These are phyloP conservation scores for Geum urbanum DNA, from an alignment of 306 rosid genomes.

Conservation along the genomic window DNA sequence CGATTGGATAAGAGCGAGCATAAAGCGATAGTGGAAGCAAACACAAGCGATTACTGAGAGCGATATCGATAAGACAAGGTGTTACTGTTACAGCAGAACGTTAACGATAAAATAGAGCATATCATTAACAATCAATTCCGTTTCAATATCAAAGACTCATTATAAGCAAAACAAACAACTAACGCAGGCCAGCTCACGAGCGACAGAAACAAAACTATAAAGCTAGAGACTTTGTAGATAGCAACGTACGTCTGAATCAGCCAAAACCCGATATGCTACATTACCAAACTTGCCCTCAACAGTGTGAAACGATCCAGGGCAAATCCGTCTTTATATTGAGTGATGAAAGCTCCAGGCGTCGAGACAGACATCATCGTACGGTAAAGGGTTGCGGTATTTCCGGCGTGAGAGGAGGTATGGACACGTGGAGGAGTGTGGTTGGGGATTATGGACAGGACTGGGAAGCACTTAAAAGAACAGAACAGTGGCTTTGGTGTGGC, in stretches of 20 bases:
- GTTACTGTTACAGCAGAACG: too few relatives aligned
- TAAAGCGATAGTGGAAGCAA: too few relatives aligned
- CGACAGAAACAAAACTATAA: not conserved
- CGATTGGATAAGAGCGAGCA: too few relatives aligned
- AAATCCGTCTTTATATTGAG: not conserved
- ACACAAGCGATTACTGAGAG: too few relatives aligned
- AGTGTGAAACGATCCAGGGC: not conserved
- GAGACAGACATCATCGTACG: not conserved
- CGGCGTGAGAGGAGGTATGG: not conserved
- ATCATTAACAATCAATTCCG: too few relatives aligned
- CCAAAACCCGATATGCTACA: not conserved
- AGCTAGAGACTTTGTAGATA: conserved; percentile 6
- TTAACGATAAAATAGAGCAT: too few relatives aligned
- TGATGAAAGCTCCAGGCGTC: not conserved
- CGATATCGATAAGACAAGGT: too few relatives aligned
- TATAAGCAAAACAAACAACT: too few relatives aligned
- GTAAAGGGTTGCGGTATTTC: not conserved
- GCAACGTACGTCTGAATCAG: not conserved
- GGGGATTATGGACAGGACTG: not conserved
- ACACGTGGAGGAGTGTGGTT: not conserved
- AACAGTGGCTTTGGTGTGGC: not conserved
- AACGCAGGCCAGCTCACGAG: not conserved
- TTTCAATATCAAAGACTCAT: too few relatives aligned
- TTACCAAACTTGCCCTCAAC: not conserved
- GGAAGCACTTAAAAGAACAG: not conserved